Evolutionary conservation across 345 rosid genomes (phyloP).

Genomic region (Ceriops tagal): DNA sequence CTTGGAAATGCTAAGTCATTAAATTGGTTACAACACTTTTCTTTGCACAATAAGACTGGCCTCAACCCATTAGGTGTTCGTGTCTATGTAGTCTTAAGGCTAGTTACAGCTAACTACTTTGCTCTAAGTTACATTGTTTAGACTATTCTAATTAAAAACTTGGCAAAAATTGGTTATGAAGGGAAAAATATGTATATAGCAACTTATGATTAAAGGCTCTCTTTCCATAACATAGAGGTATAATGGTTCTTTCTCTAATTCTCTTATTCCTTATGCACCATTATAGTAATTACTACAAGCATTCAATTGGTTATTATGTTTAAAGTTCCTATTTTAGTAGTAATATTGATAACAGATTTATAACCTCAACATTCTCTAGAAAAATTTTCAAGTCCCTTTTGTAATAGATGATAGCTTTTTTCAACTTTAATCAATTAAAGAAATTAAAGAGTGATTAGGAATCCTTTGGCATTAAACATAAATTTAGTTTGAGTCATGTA

Average conservation of each 20-base stretch:
- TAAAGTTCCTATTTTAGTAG: neutral
- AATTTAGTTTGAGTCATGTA: too few species aligned
- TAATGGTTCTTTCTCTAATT: too few species aligned
- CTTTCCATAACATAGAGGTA: too few species aligned
- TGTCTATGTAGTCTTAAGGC: slow-evolving; percentile 55
- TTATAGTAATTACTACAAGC: neutral
- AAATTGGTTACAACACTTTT: slow-evolving; percentile 74
- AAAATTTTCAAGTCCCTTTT: too few species aligned
- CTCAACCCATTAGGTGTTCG: slow-evolving; percentile 70
- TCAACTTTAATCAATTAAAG: too few species aligned
- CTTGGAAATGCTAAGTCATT: slow-evolving; percentile 41
- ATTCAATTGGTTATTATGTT: neutral
- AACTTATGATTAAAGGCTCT: too few species aligned
- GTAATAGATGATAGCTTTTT: too few species aligned
- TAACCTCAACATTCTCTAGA: neutral
- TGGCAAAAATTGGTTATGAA: too few species aligned
- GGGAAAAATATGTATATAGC: too few species aligned
- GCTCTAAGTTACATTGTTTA: slow-evolving; percentile 62
- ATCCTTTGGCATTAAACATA: too few species aligned
- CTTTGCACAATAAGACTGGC: slow-evolving; percentile 67
- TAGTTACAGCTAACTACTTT: slow-evolving; percentile 59
- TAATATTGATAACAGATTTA: neutral
- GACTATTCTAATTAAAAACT: slow-evolving; percentile 70
- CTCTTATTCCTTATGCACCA: too few species aligned
- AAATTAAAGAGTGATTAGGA: too few species aligned